Base-by-base conservation (phyloP, 495 filamentous ascomycete genomes). In the Daldinia decipiens region DNA sequence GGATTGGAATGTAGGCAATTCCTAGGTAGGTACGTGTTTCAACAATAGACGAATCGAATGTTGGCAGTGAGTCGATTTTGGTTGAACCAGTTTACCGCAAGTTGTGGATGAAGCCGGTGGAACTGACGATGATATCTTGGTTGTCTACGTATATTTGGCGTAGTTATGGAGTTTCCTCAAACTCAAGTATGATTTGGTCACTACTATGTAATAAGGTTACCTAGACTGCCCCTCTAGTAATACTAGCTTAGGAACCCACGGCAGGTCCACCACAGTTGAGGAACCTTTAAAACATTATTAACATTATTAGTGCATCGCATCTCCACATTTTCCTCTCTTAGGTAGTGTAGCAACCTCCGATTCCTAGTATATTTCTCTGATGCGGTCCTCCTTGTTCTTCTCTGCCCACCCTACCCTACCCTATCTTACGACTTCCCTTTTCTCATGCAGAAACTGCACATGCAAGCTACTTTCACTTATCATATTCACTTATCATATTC, bases 311-410 rank as follows among this genome's bases (percentile, higher is more conserved):
- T 57, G 63, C 32, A 61, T 65, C 67, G 63, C 32, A 61, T 65
- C 67, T 43, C 67, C 67, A 65, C 67, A 29, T 40, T 67, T 54
- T 38, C 43, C 29, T 58, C 50, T 24, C 21, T n/a, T n/a, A n/a
- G n/a, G n/a, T 65, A 24, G 47, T 29, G 27, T 65, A 24, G 47
- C 31, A 54, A 51, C 36, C 43, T 65, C 70, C 70, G 70, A 73
- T 73, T 69, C 70, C 62, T 73, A 19, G 55, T 73, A 73, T 69
- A 73, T 66, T 73, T 73, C 31, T 66, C 65, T 73, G 70, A 73
- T 73, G 65, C 65, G n/a, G 47, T 66, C 61, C 45, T 66, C 62
- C 65, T 69, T 72, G 38, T 12, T 40, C 60, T 27, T 53, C 50
- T 53, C 50, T 31, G 27, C 50, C 26, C 55, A 32, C 38, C 36